Conservation (phyloP, 192 early-diverging fungal species). For the Backusella parvicylindrica region DNA sequence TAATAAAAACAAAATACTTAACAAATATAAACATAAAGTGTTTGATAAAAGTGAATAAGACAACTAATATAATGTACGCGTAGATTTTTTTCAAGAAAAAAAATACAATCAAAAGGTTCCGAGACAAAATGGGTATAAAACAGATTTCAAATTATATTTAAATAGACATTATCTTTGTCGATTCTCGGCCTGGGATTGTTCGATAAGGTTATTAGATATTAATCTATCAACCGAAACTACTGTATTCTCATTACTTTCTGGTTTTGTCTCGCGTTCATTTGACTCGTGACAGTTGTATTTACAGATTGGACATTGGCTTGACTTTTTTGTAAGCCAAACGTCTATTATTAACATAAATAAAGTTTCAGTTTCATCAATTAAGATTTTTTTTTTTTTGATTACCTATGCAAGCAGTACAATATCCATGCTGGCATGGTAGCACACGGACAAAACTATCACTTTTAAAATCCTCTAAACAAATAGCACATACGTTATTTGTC, state of each 20-base stretch:
- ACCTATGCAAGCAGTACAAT: constrained; percentile 37
- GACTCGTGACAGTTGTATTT: constrained; percentile 21
- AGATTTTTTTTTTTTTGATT: neutral
- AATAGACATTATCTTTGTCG: neutral
- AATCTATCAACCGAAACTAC: neutral
- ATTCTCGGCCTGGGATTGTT: neutral
- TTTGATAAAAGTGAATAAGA: neutral
- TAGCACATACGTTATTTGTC: constrained; percentile 23
- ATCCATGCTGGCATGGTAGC: constrained; percentile 34
- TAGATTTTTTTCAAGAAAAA: neutral
- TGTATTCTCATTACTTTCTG: neutral
- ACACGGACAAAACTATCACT: constrained; percentile 13
- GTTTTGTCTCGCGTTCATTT: constrained; percentile 3
- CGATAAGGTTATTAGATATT: neutral
- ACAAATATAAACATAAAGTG: neutral
- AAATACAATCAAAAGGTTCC: neutral
- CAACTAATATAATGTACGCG: neutral
- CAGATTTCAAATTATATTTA: neutral
- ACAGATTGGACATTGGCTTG: constrained; percentile 27
- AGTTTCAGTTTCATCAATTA: neutral
- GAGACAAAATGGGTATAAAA: neutral
- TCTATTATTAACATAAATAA: neutral
- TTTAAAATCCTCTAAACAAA: constrained; percentile 36
- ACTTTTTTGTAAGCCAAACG: constrained; percentile 25
- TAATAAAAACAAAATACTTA: neutral